Evolutionary conservation across 768 basidiomycete species (phyloP), one percentile per base, ranked within the genome.

Genomic region (Tubosaeta sp.): DNA sequence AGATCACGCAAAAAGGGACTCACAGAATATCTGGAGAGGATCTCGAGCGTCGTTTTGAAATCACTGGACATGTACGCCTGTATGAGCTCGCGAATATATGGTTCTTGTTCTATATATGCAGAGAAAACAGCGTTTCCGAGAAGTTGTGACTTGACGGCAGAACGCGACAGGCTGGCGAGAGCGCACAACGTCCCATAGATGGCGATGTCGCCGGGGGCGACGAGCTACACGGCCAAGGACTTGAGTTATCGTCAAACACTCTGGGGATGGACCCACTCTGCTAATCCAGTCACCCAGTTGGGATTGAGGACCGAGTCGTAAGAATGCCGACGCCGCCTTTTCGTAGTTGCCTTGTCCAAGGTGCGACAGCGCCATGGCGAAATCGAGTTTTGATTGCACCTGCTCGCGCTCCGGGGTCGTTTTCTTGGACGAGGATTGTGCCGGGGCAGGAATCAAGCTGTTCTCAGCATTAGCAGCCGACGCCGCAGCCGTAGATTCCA

Each of bases 151-250:
- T 86, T 86, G 71, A 97, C 83, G 16, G 80, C 76, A 0, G 79
- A 75, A 6, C 95, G 81, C 5, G 82, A 71, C 52, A 91, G 76
- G 37, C 80, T 88, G 1, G 93, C 86, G 5, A 98, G 81, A 4
- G 88, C 87, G 59, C 90, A 93, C 0, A 97, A 71, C 0, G 86
- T 85, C 10, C 86, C 87, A 64, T 93, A 94, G 35, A 95, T 82
- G 2, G 90, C 92, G 43, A 97, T 82, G 68, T 97, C 95, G 5
- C 80, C 79, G 0, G 89, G 80, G 0, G 90, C 79, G 34, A 97
- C 75, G 41, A 94, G 77, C 86, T 62, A 45, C 27, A 12, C 14
- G 52, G 42, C 31, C 31, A 19, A 26, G 3, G 1, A 19, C 17
- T 11, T 52, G 2, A 49, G 44, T 34, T 27, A 22, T n/a, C 5